Conservation (phyloP, 1,139 yeast genomes). For the Blastobotrys indianensis region DNA sequence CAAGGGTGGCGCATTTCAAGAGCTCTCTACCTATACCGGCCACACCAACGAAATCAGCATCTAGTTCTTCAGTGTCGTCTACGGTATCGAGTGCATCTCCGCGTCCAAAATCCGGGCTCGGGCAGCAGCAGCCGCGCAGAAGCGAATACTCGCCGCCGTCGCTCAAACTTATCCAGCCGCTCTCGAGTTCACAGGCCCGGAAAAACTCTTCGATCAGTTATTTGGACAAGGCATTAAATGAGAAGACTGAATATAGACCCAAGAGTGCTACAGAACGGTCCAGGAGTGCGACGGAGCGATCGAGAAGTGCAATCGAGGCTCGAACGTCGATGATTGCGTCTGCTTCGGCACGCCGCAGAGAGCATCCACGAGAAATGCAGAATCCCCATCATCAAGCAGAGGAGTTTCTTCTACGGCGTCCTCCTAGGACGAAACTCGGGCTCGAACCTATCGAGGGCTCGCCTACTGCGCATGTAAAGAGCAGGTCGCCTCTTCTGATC, state of each 20-base stretch:
- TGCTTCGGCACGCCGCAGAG: background rate
- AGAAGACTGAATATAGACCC: background rate
- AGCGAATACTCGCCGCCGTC: too few species aligned
- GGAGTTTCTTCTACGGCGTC: slow-evolving; percentile 3
- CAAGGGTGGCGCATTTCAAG: slow-evolving; percentile 31
- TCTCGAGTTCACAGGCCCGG: too few species aligned
- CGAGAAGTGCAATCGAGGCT: too few species aligned
- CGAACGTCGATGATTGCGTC: too few species aligned
- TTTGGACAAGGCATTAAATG: slow-evolving; percentile 8
- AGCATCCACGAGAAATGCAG: background rate
- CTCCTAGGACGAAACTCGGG: slow-evolving; percentile 10
- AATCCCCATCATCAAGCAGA: slow-evolving; percentile 3
- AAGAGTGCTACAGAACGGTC: too few species aligned
- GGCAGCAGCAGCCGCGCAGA: too few species aligned
- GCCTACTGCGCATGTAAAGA: slow-evolving; percentile 10
- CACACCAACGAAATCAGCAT: slow-evolving; percentile 17
- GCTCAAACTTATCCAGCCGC: too few species aligned
- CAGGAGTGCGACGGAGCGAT: too few species aligned
- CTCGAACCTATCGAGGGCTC: slow-evolving; percentile 23
- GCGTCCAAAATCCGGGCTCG: slow-evolving; percentile 5
- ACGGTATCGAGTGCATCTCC: slow-evolving; percentile 12
- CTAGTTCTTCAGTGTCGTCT: slow-evolving; percentile 8
- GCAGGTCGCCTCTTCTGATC: background rate
- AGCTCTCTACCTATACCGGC: slow-evolving; percentile 26
- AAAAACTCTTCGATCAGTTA: slow-evolving; percentile 6